These are phyloP conservation scores for Pisolithus tinctorius DNA, from an alignment of 768 basidiomycete species.

Conservation along the genomic window DNA sequence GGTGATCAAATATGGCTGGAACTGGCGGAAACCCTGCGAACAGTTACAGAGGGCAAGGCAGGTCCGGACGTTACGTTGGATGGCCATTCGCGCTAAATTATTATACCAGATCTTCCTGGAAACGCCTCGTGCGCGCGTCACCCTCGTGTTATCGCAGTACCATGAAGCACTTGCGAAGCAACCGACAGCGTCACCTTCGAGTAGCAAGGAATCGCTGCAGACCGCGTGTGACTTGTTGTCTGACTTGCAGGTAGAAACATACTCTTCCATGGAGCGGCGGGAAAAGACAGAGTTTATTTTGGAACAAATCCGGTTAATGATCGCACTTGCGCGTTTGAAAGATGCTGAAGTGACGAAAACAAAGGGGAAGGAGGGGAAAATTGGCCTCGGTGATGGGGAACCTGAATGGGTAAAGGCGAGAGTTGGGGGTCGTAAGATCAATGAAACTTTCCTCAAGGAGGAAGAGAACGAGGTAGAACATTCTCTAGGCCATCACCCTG, in stretches of 20 bases:
- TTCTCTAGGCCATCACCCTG: not conserved
- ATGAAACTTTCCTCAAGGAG: slow-evolving; percentile 86
- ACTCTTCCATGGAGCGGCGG: slow-evolving; percentile 94
- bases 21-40: slow-evolving; percentile 80
- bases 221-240: slow-evolving; percentile 88
- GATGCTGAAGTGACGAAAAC: slow-evolving; percentile 57
- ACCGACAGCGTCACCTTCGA: slow-evolving; percentile 32
- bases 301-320: slow-evolving; percentile 92
- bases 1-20: slow-evolving; percentile 79
- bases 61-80: slow-evolving; percentile 14
- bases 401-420: slow-evolving; percentile 90
- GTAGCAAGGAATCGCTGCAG: slow-evolving; percentile 61
- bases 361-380: slow-evolving; percentile 45
- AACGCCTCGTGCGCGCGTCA: slow-evolving; percentile 92
- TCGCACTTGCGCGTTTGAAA: slow-evolving; percentile 69
- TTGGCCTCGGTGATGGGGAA: slow-evolving; percentile 63
- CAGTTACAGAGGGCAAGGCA: slow-evolving; percentile 96
- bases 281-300: slow-evolving; percentile 99
- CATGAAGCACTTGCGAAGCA: slow-evolving; percentile 64
- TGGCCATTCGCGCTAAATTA: slow-evolving; percentile 1
- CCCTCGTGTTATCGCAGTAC: slow-evolving; percentile 76
- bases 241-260: slow-evolving; percentile 97
- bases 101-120: slow-evolving; percentile 82
- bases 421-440: slow-evolving; percentile 90
- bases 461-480: slow-evolving; percentile 74